Evolutionary conservation across 768 basidiomycete species (phyloP).

Genomic region (Phylloporus arenicola): DNA sequence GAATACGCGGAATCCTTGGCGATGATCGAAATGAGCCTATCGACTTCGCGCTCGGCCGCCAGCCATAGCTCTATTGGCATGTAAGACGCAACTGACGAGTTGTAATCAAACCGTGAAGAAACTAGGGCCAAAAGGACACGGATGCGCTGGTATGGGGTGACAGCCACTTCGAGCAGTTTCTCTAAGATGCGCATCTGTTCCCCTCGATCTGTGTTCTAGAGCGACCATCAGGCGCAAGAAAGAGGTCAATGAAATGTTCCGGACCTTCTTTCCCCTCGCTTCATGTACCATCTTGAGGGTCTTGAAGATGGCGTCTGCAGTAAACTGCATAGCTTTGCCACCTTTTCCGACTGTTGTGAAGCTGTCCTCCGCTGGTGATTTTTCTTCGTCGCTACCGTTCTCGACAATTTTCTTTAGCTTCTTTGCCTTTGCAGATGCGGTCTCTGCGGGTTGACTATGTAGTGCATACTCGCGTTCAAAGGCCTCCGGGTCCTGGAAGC

Average conservation of each 20-base stretch:
- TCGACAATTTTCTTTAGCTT: conserved; percentile 32
- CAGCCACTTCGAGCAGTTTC: conserved; percentile 77
- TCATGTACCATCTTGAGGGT: conserved; percentile 88
- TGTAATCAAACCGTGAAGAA: conserved; percentile 96
- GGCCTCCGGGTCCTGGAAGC: conserved; percentile 72
- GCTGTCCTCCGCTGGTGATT: conserved; percentile 44
- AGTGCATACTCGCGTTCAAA: conserved; percentile 74
- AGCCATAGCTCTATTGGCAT: conserved; percentile 95
- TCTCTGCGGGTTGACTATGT: conserved; percentile 43
- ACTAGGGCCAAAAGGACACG: conserved; percentile 91
- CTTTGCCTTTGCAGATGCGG: conserved; percentile 33
- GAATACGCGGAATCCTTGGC: conserved; percentile 68
- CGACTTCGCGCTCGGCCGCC: conserved; percentile 80
- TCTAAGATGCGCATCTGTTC: conserved; percentile 93
- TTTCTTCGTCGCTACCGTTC: conserved; percentile 41
- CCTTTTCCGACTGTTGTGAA: conserved; percentile 92
- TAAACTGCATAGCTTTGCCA: conserved; percentile 76
- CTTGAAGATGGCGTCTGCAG: conserved; percentile 86
- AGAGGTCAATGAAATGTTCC: conserved; percentile 7
- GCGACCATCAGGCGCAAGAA: conserved; percentile 8
- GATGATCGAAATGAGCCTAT: conserved; percentile 79
- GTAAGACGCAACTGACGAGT: conserved; percentile 74
- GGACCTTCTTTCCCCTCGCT: conserved; percentile 91
- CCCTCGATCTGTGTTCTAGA: conserved; percentile 89
- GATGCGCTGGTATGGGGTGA: conserved; percentile 87